Evolutionary conservation across 2,329 filamentous ascomycete genomes (phyloP).

Genomic region (Fusarium odoratissimum): DNA sequence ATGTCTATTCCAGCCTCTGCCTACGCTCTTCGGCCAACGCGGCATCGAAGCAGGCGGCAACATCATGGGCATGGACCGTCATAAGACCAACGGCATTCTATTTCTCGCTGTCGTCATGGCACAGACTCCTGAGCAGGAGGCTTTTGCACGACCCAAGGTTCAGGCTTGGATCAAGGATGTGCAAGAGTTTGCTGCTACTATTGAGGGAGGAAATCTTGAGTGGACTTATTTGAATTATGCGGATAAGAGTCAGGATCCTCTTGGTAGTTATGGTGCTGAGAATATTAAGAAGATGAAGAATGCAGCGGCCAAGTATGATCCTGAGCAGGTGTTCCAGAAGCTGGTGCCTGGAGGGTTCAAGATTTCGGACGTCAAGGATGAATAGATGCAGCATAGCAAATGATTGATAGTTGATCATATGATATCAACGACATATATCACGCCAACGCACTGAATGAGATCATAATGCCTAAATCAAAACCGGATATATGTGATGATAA

Average conservation of each 20-base stretch:
- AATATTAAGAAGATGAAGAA: conserved; percentile 39
- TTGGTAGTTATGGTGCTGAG: conserved; percentile 37
- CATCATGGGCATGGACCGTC: conserved; percentile 28
- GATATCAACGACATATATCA: background rate
- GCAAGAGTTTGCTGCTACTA: conserved; percentile 17
- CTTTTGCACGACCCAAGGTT: conserved; percentile 12
- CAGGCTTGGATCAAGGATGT: conserved; percentile 17
- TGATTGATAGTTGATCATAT: too few species aligned
- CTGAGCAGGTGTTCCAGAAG: conserved; percentile 45
- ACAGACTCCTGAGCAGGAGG: conserved; percentile 15
- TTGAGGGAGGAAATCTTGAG: conserved; percentile 27
- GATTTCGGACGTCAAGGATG: conserved; percentile 33
- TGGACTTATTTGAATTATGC: conserved; percentile 40
- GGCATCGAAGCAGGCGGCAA: conserved; percentile 26
- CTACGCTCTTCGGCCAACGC: conserved; percentile 21
- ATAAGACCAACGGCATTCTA: conserved; percentile 18
- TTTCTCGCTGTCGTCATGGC: conserved; percentile 26
- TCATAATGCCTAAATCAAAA: background rate
- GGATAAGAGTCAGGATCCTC: conserved; percentile 33
- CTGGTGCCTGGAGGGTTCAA: conserved; percentile 37
- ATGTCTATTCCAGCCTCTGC: conserved; percentile 27
- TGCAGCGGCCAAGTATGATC: conserved; percentile 39
- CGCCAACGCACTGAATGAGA: background rate
- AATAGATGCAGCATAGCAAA: rapidly evolving
- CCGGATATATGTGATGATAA: background rate